Evolutionary conservation across 805 yeast species (phyloP).

Genomic region (Kregervanrija fluxuum): DNA sequence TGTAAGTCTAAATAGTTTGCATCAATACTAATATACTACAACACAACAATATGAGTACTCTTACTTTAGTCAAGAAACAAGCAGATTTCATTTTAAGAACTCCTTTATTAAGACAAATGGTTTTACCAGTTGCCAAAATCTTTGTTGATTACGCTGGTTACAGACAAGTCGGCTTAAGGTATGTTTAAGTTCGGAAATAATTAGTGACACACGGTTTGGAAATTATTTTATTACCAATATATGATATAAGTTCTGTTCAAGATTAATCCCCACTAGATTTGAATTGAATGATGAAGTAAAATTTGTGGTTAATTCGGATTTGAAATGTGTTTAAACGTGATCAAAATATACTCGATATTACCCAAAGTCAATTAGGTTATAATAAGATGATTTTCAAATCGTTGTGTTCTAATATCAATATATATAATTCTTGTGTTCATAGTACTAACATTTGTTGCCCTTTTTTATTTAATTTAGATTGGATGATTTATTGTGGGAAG

Average conservation of each 20-base stretch:
- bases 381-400: too few relatives aligned
- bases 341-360: too few relatives aligned
- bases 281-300: too few relatives aligned
- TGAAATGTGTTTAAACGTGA: too few relatives aligned
- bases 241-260: too few relatives aligned
- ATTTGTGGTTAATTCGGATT: too few relatives aligned
- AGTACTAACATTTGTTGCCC: neutral
- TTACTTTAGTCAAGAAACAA: slow-evolving; percentile 63
- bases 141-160: slow-evolving; percentile 78
- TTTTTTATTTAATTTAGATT: slow-evolving; percentile 35
- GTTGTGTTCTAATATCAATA: too few relatives aligned
- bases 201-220: too few relatives aligned
- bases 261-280: too few relatives aligned
- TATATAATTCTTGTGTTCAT: neutral
- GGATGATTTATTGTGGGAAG: slow-evolving; percentile 85
- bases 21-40: slow-evolving; percentile 2
- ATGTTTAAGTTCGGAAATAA: slow-evolving; percentile 7
- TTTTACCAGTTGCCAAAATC: slow-evolving; percentile 72
- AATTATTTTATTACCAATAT: too few relatives aligned
- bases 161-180: slow-evolving; percentile 86
- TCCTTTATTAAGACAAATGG: slow-evolving; percentile 68
- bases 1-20: neutral
- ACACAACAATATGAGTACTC: slow-evolving; percentile 38
- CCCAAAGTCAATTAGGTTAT: too few relatives aligned
- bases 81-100: slow-evolving; percentile 76